Evolutionary conservation across 371 early-diverging fungal genomes (phyloP), one percentile per base, ranked within the genome.

Genomic region (Mucor sp.): DNA sequence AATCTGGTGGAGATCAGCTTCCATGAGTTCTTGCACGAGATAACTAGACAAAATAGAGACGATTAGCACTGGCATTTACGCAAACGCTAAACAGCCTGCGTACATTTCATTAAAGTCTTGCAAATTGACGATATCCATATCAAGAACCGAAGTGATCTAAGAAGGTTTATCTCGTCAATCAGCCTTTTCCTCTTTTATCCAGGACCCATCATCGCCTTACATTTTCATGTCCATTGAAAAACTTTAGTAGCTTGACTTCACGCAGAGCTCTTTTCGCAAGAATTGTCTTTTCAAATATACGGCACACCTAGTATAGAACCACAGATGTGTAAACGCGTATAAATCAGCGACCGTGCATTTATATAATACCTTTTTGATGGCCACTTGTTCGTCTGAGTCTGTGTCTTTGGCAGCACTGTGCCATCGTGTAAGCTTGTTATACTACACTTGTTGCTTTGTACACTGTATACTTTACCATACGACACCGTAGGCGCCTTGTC

Each of bases 1-100:
- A 69, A 99, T 97, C 70, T 96, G 98, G 80, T 98, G 98, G 64
- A 99, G 86, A 79, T 98, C 99, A 43, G 99, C 98, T 76, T 99
- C 99, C 99, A 99, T 99, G 58, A 99, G 81, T 76, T 95, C 97
- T 79, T 96, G 92, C 21, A 93, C 90, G 67, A 95, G 80, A 70
- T 94, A 90, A 62, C 90, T 90, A 69, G 1, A 30, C 50, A 7
- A 50, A 0, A 11, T 23, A 8, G 4, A 41, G 41, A 17, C 6
- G 4, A 17, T 41, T 21, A 27, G 28, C 21, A 68, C 57, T 32
- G 0, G 1, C 15, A 17, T 5, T 56, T 6, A 7, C 17, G 4
- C n/a, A n/a, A n/a, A n/a, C 7, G 32, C 28, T 27, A 15, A 1
- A 4, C 17, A 41, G 17, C 17, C 6, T 28, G 30, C 72, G 66